phyloP scores from a whole-genome alignment of 2,329 filamentous ascomycete species.

The Trichoderma asperellum region DNA sequence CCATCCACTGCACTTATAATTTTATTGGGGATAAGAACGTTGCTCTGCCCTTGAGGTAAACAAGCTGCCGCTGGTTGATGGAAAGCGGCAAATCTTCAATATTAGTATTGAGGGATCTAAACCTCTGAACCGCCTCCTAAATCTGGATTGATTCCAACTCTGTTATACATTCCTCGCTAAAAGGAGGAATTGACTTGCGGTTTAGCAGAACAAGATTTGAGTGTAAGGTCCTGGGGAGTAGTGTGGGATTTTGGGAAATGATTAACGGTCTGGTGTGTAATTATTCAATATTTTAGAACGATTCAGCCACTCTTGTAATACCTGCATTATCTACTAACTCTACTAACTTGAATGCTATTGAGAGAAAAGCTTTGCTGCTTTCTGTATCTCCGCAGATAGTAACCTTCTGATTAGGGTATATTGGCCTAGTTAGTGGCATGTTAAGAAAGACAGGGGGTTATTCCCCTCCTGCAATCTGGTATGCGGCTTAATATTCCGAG shows the following conservation, averaged over 20 bases:
- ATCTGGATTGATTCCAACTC: slow-evolving; percentile 28
- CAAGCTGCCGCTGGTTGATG: slow-evolving; percentile 34
- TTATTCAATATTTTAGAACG: slow-evolving; percentile 44
- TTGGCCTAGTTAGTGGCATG: slow-evolving; percentile 35
- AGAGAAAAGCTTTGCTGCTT: slow-evolving; percentile 38
- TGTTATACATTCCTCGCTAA: background rate
- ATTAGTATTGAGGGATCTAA: slow-evolving; percentile 31
- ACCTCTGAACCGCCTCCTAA: slow-evolving; percentile 27
- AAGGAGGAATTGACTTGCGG: slow-evolving; percentile 45
- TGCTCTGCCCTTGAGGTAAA: slow-evolving; percentile 36
- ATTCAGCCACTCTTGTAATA: slow-evolving; percentile 44
- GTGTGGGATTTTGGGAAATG: slow-evolving; percentile 54
- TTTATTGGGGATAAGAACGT: slow-evolving; percentile 46
- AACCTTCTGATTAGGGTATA: slow-evolving; percentile 39
- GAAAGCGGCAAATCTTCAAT: slow-evolving; percentile 31
- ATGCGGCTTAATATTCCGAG: too few relatives aligned
- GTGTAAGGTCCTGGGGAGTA: slow-evolving; percentile 49
- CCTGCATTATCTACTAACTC: slow-evolving; percentile 45
- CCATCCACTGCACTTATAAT: slow-evolving; percentile 35
- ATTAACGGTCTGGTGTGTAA: slow-evolving; percentile 52
- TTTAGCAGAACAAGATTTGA: slow-evolving; percentile 18
- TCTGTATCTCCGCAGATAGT: slow-evolving; percentile 43
- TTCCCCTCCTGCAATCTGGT: too few relatives aligned
- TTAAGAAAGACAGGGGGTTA: slow-evolving; percentile 30
- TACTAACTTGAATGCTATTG: slow-evolving; percentile 45